phyloP scores from a whole-genome alignment of 176 grass and related monocot genomes.

The Oryza glumipatula region DNA sequence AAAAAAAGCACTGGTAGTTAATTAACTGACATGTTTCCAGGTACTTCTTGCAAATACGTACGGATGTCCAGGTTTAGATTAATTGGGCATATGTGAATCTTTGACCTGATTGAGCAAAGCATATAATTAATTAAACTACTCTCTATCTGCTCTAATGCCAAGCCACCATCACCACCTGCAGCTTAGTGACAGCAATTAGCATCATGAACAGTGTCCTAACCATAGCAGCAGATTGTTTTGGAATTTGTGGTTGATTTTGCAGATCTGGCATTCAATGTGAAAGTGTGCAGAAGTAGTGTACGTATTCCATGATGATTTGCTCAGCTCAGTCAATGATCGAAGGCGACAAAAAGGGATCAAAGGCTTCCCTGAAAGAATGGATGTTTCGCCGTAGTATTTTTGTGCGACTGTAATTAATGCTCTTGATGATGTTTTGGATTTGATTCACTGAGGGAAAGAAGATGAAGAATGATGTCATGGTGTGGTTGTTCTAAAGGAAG shows the following conservation, averaged over 20 bases:
- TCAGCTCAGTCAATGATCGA: background rate
- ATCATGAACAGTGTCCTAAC: conserved; percentile 21
- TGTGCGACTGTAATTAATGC: background rate
- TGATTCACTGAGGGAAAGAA: background rate
- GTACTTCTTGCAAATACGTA: background rate
- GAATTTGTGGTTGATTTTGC: conserved; percentile 35
- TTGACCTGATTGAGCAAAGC: background rate
- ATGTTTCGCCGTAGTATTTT: background rate
- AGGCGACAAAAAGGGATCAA: background rate
- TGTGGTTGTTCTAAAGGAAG: background rate
- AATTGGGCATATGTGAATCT: background rate
- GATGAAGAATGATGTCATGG: background rate
- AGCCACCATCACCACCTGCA: background rate
- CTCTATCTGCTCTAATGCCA: conserved; percentile 1
- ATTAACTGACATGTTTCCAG: conserved; percentile 26
- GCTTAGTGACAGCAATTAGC: conserved; percentile 1
- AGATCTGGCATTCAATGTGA: conserved; percentile 32
- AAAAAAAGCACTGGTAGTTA: background rate
- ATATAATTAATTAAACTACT: background rate
- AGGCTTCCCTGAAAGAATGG: background rate
- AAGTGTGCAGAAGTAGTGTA: conserved; percentile 14
- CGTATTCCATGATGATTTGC: conserved; percentile 19
- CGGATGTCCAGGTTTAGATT: background rate
- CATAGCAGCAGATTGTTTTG: conserved; percentile 1
- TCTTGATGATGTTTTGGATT: background rate